A percentile compares a stretch with the other conserved stretches of the same genome.
Evolutionary conservation across 2,329 filamentous ascomycete species (phyloP).

Genomic region (Fusarium mundagurra): DNA sequence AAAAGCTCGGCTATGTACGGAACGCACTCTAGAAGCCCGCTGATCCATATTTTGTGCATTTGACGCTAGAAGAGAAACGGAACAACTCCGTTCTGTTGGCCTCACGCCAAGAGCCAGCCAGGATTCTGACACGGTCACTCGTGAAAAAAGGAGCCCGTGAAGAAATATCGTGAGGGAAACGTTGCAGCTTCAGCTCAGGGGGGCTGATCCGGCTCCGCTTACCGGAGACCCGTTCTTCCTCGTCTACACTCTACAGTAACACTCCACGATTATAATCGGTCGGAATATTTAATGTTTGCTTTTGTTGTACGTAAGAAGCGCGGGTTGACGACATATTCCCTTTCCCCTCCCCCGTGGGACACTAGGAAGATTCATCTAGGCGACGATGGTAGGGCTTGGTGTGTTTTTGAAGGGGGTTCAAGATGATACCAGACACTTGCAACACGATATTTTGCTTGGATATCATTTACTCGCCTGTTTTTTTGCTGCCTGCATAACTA

Average conservation of each 20-base stretch:
- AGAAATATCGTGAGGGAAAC: neutral
- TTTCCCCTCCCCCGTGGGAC: constrained; percentile 12
- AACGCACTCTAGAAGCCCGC: constrained; percentile 23
- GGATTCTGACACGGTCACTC: neutral
- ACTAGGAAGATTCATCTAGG: constrained; percentile 1
- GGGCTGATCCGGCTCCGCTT: constrained; percentile 14
- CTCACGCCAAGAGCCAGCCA: constrained; percentile 2
- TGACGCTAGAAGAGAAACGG: constrained; percentile 31
- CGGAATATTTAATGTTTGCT: neutral
- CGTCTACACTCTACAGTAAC: neutral
- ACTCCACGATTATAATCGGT: neutral
- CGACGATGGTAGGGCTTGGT: constrained; percentile 12
- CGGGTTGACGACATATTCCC: neutral
- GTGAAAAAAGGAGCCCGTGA: neutral
- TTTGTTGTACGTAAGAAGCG: constrained; percentile 9
- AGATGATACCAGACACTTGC: neutral
- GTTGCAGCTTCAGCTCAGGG: constrained; percentile 12
- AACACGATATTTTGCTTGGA: neutral
- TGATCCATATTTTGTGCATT: constrained; percentile 30
- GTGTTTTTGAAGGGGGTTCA: neutral
- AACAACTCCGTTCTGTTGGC: constrained; percentile 21
- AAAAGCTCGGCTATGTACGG: constrained; percentile 30
- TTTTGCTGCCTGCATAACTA: neutral
- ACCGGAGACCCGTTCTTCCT: neutral
- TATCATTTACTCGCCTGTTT: neutral